Evolutionary conservation across 2,329 filamentous ascomycete genomes (phyloP), one percentile per base, ranked within the genome.

Genomic region (Hyphodiscus sp.): DNA sequence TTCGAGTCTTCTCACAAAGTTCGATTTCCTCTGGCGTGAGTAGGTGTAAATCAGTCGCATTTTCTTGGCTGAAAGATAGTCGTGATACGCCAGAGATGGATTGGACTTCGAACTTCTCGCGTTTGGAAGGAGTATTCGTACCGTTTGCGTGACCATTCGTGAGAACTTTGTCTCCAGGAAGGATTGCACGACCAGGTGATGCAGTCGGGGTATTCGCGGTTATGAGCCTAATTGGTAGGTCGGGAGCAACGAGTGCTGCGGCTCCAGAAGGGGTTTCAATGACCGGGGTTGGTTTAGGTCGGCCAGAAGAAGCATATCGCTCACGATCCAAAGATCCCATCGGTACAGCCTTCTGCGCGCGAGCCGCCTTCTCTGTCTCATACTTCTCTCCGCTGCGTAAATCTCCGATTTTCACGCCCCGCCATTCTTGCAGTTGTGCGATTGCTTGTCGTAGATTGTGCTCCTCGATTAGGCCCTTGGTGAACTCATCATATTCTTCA

Each of bases 401-500:
- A 58, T 95, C 91, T 1, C 86, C 87, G 57, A 99, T 94, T 19
- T 86, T 83, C 72, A 89, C 82, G 46, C 81, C 81, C 30, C 94
- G 84, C 94, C 94, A 99, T 65, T 97, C 94, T 67, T 97, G 92
- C 2, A 99, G 76, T 68, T 97, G 92, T 0, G 80, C 61, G 55
- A 99, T 96, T 41, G 94, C 94, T 66, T 95, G 85, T 1, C 94
- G 84, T 18, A 99, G 75, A 61, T 96, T 95, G 59, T 94, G 82
- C 70, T 99, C 94, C 64, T 95, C 91, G 46, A 95, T 81, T 0
- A 99, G 74, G 1, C 91, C 91, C 56, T 90, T 85, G 61, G 86
- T 88, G 61, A 97, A 85, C 11, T 85, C 82, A 58, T 95, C 87
- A 65, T 95, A 97, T 69, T 99, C 94, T 46, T 86, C 79, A 63